Conservation (phyloP, 345 rosid species). For the Linum trigynum region DNA sequence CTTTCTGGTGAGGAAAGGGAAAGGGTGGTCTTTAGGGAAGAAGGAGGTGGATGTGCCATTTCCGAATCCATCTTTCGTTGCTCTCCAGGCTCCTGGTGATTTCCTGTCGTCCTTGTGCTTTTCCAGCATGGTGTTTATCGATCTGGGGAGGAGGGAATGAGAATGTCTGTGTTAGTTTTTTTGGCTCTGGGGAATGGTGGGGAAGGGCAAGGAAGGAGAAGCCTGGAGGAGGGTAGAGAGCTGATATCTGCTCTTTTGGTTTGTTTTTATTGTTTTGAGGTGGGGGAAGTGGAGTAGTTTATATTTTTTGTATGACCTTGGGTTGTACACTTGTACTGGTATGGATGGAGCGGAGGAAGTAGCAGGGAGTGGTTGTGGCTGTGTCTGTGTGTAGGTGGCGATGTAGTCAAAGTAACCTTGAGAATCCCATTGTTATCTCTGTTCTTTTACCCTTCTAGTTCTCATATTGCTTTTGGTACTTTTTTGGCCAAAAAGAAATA, state of each 20-base stretch:
- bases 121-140: background rate
- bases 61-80: background rate
- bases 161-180: background rate
- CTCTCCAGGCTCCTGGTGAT: background rate
- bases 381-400: too few species aligned
- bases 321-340: too few species aligned
- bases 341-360: background rate
- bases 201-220: background rate
- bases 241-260: background rate
- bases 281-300: background rate
- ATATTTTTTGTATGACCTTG: too few species aligned
- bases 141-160: too few species aligned
- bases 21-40: conserved; percentile 24
- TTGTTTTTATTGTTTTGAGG: background rate
- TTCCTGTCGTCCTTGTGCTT: background rate
- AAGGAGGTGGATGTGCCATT: background rate
- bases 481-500: background rate
- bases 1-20: conserved; percentile 24
- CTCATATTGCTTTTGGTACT: too few species aligned
- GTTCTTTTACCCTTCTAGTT: background rate
- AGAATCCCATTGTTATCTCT: background rate
- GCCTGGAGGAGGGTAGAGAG: background rate
- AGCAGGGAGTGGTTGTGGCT: background rate
- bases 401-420: conserved; percentile 3
- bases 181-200: background rate